Conservation (phyloP, 345 rosid species). For the Tarenaya hassleriana region DNA sequence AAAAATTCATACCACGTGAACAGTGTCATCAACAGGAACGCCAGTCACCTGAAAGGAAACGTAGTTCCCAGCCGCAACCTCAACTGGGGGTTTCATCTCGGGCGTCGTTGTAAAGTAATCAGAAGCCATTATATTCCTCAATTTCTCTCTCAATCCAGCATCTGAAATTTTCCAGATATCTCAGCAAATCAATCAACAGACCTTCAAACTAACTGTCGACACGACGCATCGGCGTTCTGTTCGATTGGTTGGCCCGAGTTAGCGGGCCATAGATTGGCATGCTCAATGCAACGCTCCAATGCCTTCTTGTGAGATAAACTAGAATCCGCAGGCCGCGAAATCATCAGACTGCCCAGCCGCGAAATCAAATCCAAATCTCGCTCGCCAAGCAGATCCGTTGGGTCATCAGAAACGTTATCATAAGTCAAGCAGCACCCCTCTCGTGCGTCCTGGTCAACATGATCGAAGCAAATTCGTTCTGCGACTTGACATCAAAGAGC, state of each 20-base stretch:
- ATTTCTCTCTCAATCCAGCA: constrained; percentile 64
- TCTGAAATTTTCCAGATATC: constrained; percentile 35
- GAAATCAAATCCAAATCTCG: constrained; percentile 77
- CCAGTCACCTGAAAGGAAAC: constrained; percentile 42
- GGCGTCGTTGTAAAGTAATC: constrained; percentile 79
- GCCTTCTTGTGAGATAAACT: constrained; percentile 74
- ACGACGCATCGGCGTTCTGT: constrained; percentile 45
- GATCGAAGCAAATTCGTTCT: constrained; percentile 65
- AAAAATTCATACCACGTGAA: constrained; percentile 39
- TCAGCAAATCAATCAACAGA: neutral
- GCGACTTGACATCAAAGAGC: constrained; percentile 72
- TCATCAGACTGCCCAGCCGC: constrained; percentile 44
- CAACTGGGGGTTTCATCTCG: constrained; percentile 80
- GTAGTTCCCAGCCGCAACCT: constrained; percentile 65
- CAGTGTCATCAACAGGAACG: constrained; percentile 41
- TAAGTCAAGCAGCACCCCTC: constrained; percentile 89
- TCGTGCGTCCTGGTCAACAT: constrained; percentile 84
- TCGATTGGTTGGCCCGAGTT: constrained; percentile 58
- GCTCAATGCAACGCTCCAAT: constrained; percentile 63
- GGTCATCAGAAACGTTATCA: constrained; percentile 89
- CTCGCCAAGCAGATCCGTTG: constrained; percentile 78
- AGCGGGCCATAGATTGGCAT: constrained; percentile 68
- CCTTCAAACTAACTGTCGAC: constrained; percentile 29
- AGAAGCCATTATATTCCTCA: constrained; percentile 77
- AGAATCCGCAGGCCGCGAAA: constrained; percentile 77